Evolutionary conservation across 1,284 basidiomycete species (phyloP), one percentile per base, ranked within the genome.

Genomic region (Abortiporus biennis): DNA sequence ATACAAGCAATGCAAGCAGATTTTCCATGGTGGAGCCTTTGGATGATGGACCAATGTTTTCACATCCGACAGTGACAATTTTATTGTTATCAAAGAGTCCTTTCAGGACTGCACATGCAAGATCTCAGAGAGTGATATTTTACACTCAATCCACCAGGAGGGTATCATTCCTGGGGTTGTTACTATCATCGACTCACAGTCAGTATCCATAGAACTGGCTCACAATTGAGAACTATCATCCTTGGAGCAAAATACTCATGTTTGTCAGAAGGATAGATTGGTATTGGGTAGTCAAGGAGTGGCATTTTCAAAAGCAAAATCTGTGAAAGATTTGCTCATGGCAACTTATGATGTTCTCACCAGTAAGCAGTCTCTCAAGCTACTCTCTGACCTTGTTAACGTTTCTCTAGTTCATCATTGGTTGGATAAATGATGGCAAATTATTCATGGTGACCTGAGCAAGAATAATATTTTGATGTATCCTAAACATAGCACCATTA

Each of bases 401-500:
- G 13, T 4, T 38, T 21, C 13, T 4, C 17, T 19, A 43, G 45
- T 44, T 4, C 46, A 42, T 32, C 39, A 43, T 15, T 23, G 25
- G 1, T 38, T 47, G 9, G 32, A 33, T 4, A 13, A 12, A 8
- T 4, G 30, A 22, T 23, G 37, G 1, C 9, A 37, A 3, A 22
- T 45, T 1, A 34, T 47, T 1, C 46, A 47, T 34, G 43, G 46
- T 13, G 46, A 47, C 25, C 29, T 47, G 33, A 47, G 46, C 36
- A 25, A 30, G 3, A 5, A 45, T 36, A 47, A 47, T 29, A 30
- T 47, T 9, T 27, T 47, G n/a, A 41, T 47, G 35, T 47, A 47
- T 42, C 46, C 46, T 8, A n/a, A 39, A 23, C 39, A 44, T 25
- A n/a, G n/a, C n/a, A n/a, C n/a, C n/a, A n/a, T n/a, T n/a, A n/a